Evolutionary conservation across 139 green algal species (phyloP), one percentile per base, ranked within the genome.

Genomic region (Spirogloea muscicola): DNA sequence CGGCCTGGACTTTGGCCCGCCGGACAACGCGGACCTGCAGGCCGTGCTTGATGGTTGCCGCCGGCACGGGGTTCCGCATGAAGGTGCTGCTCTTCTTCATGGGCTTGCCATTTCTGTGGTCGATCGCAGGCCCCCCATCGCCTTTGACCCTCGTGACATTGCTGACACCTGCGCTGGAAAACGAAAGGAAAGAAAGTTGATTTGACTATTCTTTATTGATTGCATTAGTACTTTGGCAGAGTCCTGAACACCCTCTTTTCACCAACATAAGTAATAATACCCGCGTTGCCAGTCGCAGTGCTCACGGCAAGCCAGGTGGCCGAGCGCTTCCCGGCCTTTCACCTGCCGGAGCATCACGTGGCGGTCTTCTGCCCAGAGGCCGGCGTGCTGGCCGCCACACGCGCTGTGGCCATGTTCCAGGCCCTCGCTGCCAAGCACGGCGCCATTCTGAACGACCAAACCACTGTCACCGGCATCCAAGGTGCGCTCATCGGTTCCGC

Each of bases 341-440:
- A 25, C 4, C 57, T 79, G 16, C 31, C 63, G 2, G 39, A 79
- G 6, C 60, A 44, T 78, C 40, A 74, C 25, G 62, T 79, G 27
- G 70, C 40, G 29, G 70, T 79, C 9, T 78, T 49, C 33, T 59
- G 58, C 46, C 70, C 29, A 18, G 70, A 79, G 10, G 70, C 63
- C 4, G 70, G 70, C 16, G 48, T 79, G 39, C 13, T 79, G 42
- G 31, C 75, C 40, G 70, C 70, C 27, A 79, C 70, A 1, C 75
- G 76, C 25, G 62, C 70, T 0, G 37, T 34, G 27, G 58, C 70
- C 36, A 79, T 79, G 70, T 79, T 79, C 34, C 70, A 79, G 16
- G 60, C 75, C 9, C 58, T 79, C 16, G 70, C 70, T 6, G n/a
- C 7, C 18, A 79, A 48, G 43, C 61, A 79, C 27, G 70, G 70